A percentile compares a stretch with the other conserved stretches of the same genome.
Evolutionary conservation across 1,139 yeast species (phyloP).

Genomic region (Debaryomyces singareniensis): DNA sequence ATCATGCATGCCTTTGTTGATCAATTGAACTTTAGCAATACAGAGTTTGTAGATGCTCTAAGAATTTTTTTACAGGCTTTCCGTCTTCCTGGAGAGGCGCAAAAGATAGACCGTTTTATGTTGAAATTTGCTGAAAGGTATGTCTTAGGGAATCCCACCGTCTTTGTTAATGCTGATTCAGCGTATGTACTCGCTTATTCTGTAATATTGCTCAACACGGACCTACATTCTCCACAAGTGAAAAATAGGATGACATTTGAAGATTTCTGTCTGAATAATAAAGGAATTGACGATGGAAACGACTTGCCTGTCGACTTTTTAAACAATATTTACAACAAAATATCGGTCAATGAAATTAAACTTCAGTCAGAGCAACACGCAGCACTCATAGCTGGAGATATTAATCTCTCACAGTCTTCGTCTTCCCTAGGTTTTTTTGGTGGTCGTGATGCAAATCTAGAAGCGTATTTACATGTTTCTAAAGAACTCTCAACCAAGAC

Average conservation of each 20-base stretch:
- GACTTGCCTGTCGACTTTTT: constrained; percentile 75
- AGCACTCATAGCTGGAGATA: constrained; percentile 68
- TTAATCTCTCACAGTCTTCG: constrained; percentile 25
- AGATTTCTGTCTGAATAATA: constrained; percentile 77
- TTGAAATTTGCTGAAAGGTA: constrained; percentile 93
- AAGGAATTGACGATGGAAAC: constrained; percentile 90
- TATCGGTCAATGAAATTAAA: constrained; percentile 77
- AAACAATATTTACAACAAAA: constrained; percentile 66
- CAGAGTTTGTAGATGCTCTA: constrained; percentile 78
- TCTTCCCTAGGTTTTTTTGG: constrained; percentile 62
- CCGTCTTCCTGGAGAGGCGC: constrained; percentile 96
- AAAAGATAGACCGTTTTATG: constrained; percentile 94
- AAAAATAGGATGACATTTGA: constrained; percentile 83
- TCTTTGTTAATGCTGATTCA: constrained; percentile 88
- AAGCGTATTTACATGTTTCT: constrained; percentile 89
- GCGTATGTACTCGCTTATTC: constrained; percentile 93
- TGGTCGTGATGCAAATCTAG: constrained; percentile 69
- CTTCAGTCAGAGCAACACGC: constrained; percentile 92
- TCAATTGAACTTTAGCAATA: constrained; percentile 65
- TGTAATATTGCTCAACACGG: constrained; percentile 89
- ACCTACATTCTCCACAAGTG: constrained; percentile 82
- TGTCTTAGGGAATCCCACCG: constrained; percentile 76
- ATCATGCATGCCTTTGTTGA: constrained; percentile 95
- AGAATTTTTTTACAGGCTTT: constrained; percentile 80
- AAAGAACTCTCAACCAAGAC: constrained; percentile 87